Conservation (phyloP, 2,329 filamentous ascomycete species). For the Pseudocercospora eumusae region DNA sequence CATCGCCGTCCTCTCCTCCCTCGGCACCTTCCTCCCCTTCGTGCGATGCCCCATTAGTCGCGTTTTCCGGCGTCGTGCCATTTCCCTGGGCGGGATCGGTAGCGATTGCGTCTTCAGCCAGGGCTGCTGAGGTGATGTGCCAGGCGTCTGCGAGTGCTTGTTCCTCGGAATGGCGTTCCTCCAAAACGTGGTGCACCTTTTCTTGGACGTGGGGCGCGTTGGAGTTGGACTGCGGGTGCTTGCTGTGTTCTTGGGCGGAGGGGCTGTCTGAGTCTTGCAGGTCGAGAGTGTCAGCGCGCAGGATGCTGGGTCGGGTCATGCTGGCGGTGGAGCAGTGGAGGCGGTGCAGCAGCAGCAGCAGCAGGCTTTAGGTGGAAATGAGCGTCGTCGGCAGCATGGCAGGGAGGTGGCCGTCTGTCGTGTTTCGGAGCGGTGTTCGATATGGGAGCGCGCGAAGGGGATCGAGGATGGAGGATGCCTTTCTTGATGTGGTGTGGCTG, state of each 20-base stretch:
- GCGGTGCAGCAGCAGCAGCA: background rate
- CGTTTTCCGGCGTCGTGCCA: conserved; percentile 56
- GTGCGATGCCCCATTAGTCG: conserved; percentile 29
- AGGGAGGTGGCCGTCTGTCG: background rate
- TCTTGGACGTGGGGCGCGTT: conserved; percentile 82
- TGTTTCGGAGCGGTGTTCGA: background rate
- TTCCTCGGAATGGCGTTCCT: conserved; percentile 72
- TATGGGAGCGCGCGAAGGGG: background rate
- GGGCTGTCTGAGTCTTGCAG: conserved; percentile 81
- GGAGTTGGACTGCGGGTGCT: conserved; percentile 55
- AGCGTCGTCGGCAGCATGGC: conserved; percentile 5
- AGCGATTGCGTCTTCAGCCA: conserved; percentile 47
- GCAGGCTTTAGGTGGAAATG: background rate
- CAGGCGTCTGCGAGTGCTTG: conserved; percentile 63
- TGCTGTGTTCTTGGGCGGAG: conserved; percentile 78
- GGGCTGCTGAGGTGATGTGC: conserved; percentile 43
- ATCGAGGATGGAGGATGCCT: background rate
- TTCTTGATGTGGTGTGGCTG: background rate
- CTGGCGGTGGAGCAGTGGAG: conserved; percentile 2
- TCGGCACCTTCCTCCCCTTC: conserved; percentile 39
- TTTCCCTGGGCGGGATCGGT: conserved; percentile 54
- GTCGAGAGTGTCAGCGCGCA: conserved; percentile 79
- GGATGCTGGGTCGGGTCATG: conserved; percentile 31
- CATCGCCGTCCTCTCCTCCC: conserved; percentile 42
- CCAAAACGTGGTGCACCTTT: conserved; percentile 75